Base-by-base conservation (phyloP, 139 green algal species). In the Tetratostichococcus sp. region DNA sequence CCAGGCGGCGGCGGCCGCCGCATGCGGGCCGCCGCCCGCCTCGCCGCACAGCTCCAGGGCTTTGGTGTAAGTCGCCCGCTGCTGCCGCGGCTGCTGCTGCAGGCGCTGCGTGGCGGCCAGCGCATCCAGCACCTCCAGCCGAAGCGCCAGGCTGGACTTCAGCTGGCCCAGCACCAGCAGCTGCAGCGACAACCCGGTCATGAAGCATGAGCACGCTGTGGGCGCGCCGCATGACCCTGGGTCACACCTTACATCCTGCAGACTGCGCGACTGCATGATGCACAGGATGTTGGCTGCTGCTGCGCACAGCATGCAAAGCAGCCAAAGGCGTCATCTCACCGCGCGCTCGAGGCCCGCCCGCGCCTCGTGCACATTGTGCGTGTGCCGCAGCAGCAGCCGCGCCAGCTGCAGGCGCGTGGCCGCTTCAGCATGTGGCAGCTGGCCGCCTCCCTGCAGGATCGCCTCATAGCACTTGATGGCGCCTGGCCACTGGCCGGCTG, bases 361-460 rank as follows among this genome's bases (percentile, higher is more conserved):
- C 19, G 67, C 67, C 21, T 72, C 67, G 16, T 43, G 31, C 6
- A 43, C 32, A 22, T 72, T 72, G 67, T 72, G 32, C 26, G 67
- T 72, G 67, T 72, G 67, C 67, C 14, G 31, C 67, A 72, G 31
- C 67, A 72, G 67, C 8, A 72, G 33, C 5, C 35, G 35, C 32
- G 67, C 67, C 67, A 72, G 23, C 14, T 19, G 32, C 33, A 72
- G 32, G 17, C 35, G 67, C 25, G 32, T 72, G 16, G 25, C 19
- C 19, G 32, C 67, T 33, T 72, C 67, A 4, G 35, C 22, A 17
- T 31, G 14, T 0, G 67, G 67, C 67, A 72, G 31, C 32, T 43
- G 17, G 5, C 28, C 28, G 62, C 28, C 28, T 4, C 26, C 22
- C 26, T 33, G 2, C 62, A 68, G 16, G n/a, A 68, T 23, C 28